Evolutionary conservation across 2,329 filamentous ascomycete species (phyloP).

Genomic region (Trichophyton benhamiae): DNA sequence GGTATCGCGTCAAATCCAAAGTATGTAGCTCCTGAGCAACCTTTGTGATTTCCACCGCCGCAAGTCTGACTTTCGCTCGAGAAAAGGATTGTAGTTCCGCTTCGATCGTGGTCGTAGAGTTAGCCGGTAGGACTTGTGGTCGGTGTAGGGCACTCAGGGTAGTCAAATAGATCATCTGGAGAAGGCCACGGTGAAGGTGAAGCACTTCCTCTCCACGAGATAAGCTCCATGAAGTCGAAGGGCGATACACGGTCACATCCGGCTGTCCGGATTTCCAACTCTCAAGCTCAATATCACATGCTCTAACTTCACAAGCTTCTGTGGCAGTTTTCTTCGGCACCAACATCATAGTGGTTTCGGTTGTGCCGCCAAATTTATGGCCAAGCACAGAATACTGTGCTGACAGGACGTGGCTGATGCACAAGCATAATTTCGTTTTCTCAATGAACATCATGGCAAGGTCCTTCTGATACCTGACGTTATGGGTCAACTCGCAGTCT

Average conservation of each 20-base stretch:
- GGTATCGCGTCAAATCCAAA: conserved; percentile 59
- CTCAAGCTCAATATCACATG: conserved; percentile 66
- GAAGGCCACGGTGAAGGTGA: conserved; percentile 64
- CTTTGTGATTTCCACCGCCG: conserved; percentile 72
- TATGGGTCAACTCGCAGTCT: conserved; percentile 58
- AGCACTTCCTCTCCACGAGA: conserved; percentile 36
- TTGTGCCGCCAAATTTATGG: conserved; percentile 57
- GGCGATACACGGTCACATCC: conserved; percentile 54
- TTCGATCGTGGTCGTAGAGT: conserved; percentile 44
- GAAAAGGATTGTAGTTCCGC: conserved; percentile 71
- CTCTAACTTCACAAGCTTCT: conserved; percentile 66
- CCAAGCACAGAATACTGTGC: conserved; percentile 88
- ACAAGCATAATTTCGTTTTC: conserved; percentile 78
- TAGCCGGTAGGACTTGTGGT: conserved; percentile 74
- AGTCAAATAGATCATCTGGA: conserved; percentile 90
- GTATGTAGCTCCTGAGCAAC: conserved; percentile 67
- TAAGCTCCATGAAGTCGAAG: conserved; percentile 50
- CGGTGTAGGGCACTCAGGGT: conserved; percentile 83
- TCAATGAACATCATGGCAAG: conserved; percentile 81
- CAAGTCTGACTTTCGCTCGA: conserved; percentile 66
- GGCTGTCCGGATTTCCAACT: conserved; percentile 66
- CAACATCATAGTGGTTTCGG: conserved; percentile 75
- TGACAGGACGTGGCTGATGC: conserved; percentile 77
- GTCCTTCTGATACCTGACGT: conserved; percentile 60
- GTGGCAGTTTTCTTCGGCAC: conserved; percentile 77